phyloP scores from a whole-genome alignment of 148 eudicot species.

The Chenopodium suecicum region DNA sequence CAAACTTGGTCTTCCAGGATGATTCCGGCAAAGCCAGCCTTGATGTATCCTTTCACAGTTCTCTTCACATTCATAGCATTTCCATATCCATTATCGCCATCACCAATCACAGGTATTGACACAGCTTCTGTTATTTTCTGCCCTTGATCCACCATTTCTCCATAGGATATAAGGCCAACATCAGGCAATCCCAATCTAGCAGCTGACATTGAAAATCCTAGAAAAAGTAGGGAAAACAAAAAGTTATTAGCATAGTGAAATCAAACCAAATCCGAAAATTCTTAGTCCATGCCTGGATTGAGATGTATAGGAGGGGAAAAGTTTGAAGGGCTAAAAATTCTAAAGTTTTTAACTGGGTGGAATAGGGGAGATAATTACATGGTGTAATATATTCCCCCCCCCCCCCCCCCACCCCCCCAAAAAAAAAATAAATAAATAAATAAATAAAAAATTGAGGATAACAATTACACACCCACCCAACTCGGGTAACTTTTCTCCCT shows the following conservation, averaged over 20 bases:
- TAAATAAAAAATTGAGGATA: too few relatives aligned
- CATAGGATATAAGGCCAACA: constrained; percentile 83
- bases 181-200: constrained; percentile 90
- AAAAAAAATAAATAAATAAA: too few relatives aligned
- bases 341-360: too few relatives aligned
- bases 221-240: constrained; percentile 15
- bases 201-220: constrained; percentile 94
- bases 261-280: not conserved
- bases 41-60: constrained; percentile 85
- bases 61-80: constrained; percentile 96
- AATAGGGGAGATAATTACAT: too few relatives aligned
- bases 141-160: constrained; percentile 97
- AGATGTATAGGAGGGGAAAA: too few relatives aligned
- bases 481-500: too few relatives aligned
- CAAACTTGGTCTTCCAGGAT: constrained; percentile 96
- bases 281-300: not conserved
- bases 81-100: constrained; percentile 95
- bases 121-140: constrained; percentile 74
- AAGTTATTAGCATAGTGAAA: not conserved
- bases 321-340: too few relatives aligned
- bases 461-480: too few relatives aligned
- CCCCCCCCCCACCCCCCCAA: too few relatives aligned
- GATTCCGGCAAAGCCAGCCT: constrained; percentile 96
- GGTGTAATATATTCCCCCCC: too few relatives aligned
- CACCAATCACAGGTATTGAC: constrained; percentile 90